Percentiles rank a stretch among this genome's conserved stretches.
These are phyloP conservation scores for Aspergillus melleus DNA, from an alignment of 2,329 filamentous ascomycete species.

Conservation along the genomic window DNA sequence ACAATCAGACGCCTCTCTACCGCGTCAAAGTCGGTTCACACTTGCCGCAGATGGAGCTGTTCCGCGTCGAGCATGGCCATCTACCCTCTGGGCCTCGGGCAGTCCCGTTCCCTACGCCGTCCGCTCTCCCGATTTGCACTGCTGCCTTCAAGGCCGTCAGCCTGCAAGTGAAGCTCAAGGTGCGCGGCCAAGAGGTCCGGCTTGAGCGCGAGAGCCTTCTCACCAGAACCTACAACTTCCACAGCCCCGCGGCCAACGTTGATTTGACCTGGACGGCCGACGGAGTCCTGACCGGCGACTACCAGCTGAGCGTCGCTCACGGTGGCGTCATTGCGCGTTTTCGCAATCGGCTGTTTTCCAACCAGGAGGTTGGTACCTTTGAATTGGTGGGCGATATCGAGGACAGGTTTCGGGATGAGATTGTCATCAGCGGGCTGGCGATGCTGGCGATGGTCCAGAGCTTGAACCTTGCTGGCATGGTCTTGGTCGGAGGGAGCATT, in stretches of 20 bases:
- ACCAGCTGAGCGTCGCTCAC: neutral
- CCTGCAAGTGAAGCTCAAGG: constrained; percentile 1
- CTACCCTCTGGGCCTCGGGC: neutral
- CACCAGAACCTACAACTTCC: constrained; percentile 3
- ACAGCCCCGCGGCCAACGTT: neutral
- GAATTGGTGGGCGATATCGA: constrained; percentile 1
- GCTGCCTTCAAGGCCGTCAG: constrained; percentile 3
- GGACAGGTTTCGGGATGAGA: constrained; percentile 4
- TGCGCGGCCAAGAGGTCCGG: neutral
- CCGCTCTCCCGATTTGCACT: neutral
- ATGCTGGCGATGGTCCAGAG: constrained; percentile 11
- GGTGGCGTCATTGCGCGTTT: constrained; percentile 1
- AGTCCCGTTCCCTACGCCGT: neutral
- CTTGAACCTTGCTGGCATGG: constrained; percentile 7
- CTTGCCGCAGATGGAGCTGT: constrained; percentile 7
- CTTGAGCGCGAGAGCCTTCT: neutral
- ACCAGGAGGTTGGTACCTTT: constrained; percentile 6
- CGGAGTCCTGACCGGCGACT: constrained; percentile 1
- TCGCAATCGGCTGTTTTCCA: constrained; percentile 6
- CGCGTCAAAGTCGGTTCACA: constrained; percentile 3
- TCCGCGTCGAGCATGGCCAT: neutral
- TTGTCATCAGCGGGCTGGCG: constrained; percentile 6
- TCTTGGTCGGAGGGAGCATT: neutral
- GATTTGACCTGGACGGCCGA: constrained; percentile 5
- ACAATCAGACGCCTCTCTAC: constrained; percentile 3